Evolutionary conservation across 495 filamentous ascomycete genomes (phyloP).

Genomic region (Polyplosphaeria fusca): DNA sequence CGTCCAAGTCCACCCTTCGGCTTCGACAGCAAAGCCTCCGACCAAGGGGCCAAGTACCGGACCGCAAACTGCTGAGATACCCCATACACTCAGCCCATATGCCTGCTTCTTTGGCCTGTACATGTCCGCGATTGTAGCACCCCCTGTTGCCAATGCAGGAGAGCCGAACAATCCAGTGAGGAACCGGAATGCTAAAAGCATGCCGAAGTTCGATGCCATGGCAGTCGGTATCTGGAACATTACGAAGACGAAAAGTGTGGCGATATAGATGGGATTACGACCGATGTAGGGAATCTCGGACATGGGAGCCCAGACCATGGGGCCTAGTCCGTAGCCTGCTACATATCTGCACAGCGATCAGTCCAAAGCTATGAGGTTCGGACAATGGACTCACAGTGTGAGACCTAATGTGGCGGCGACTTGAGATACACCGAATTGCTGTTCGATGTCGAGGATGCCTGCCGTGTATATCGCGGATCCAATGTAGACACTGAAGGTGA

Average conservation of each 20-base stretch:
- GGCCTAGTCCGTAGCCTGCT: conserved; percentile 16
- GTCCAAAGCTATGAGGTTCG: conserved; percentile 43
- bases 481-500: conserved; percentile 51
- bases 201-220: conserved; percentile 50
- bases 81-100: conserved; percentile 40
- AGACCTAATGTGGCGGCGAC: conserved; percentile 51
- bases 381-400: conserved; percentile 50
- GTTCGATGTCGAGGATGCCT: conserved; percentile 38
- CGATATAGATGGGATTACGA: conserved; percentile 49
- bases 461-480: conserved; percentile 49
- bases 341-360: conserved; percentile 4
- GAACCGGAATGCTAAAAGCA: conserved; percentile 55
- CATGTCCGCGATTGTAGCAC: conserved; percentile 51
- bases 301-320: conserved; percentile 50
- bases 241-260: conserved; percentile 51
- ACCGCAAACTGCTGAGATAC: conserved; percentile 41
- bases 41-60: conserved; percentile 48
- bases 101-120: conserved; percentile 39
- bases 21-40: conserved; percentile 43
- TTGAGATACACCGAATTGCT: conserved; percentile 47
- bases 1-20: conserved; percentile 42
- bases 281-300: conserved; percentile 52
- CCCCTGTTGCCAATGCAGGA: conserved; percentile 51
- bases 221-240: conserved; percentile 51
- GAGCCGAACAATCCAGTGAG: conserved; percentile 53